Evolutionary conservation across 2,329 filamentous ascomycete species (phyloP).

Genomic region (Rutstroemia sp.): DNA sequence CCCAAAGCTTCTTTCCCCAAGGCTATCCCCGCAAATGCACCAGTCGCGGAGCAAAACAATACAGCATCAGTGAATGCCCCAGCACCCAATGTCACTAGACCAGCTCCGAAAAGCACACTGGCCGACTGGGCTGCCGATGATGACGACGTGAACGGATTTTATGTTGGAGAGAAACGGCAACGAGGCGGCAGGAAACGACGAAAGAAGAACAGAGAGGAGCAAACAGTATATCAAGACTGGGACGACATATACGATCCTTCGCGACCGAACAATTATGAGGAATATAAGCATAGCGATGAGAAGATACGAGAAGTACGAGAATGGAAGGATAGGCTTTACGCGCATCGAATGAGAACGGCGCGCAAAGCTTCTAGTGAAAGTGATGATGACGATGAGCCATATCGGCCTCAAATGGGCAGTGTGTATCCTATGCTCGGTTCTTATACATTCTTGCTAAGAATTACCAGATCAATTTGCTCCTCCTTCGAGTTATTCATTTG

Average conservation of each 20-base stretch:
- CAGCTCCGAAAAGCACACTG: conserved; percentile 57
- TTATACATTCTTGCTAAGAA: conserved; percentile 12
- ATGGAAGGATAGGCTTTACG: conserved; percentile 78
- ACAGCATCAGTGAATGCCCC: conserved; percentile 26
- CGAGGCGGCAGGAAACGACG: conserved; percentile 59
- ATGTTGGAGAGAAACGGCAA: conserved; percentile 54
- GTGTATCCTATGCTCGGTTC: conserved; percentile 21
- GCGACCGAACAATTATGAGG: conserved; percentile 74
- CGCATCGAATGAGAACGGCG: conserved; percentile 46
- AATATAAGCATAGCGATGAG: conserved; percentile 79
- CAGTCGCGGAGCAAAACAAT: conserved; percentile 20
- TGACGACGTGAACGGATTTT: conserved; percentile 63
- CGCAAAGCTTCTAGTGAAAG: conserved; percentile 38
- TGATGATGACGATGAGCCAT: conserved; percentile 35
- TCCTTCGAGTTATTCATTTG: conserved; percentile 48
- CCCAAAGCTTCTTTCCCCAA: conserved; percentile 54
- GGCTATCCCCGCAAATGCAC: conserved; percentile 26
- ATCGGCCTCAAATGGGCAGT: conserved; percentile 37
- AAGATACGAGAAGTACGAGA: conserved; percentile 71
- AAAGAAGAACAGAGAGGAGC: conserved; percentile 64
- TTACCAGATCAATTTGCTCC: conserved; percentile 51
- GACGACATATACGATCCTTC: conserved; percentile 85
- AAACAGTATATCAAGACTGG: conserved; percentile 63
- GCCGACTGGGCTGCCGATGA: conserved; percentile 83
- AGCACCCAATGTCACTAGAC: conserved; percentile 30